Percentiles rank a stretch among this genome's conserved stretches.
These are phyloP conservation scores for Tolypocladium cylindrosporum DNA, from an alignment of 2,329 filamentous ascomycete genomes.

Conservation along the genomic window DNA sequence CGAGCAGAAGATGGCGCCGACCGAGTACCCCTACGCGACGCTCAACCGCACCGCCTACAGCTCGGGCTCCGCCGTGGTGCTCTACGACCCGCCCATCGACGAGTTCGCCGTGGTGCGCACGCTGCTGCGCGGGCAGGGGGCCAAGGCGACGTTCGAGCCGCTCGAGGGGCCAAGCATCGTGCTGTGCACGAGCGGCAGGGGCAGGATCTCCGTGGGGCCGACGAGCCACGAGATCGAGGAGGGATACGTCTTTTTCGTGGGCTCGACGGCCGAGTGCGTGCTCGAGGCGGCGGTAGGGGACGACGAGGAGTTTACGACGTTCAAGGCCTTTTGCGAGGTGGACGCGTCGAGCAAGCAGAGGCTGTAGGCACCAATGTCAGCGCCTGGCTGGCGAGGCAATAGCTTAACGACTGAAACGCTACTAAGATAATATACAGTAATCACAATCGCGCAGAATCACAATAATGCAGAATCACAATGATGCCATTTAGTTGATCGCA, in stretches of 20 bases:
- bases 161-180: constrained; percentile 85
- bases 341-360: constrained; percentile 30
- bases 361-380: constrained; percentile 8
- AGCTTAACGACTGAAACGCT: not conserved
- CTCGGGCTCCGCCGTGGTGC: constrained; percentile 57
- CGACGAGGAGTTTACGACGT: constrained; percentile 70
- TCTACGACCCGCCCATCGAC: constrained; percentile 94
- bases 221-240: constrained; percentile 66
- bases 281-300: constrained; percentile 55
- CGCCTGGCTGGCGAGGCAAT: too few species aligned
- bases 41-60: constrained; percentile 76
- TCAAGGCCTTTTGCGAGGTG: constrained; percentile 90
- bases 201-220: constrained; percentile 75
- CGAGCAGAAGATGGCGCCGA: constrained; percentile 85
- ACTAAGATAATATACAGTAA: not conserved
- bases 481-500: not conserved
- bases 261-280: constrained; percentile 74
- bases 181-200: constrained; percentile 77
- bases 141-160: constrained; percentile 81
- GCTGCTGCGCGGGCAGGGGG: constrained; percentile 57
- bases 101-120: constrained; percentile 88
- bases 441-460: not conserved
- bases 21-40: constrained; percentile 75
- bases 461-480: not conserved
- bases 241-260: constrained; percentile 75